These are phyloP conservation scores for Acanthamoeba lenticulata DNA, from an alignment of 208 protist species.

Conservation along the genomic window DNA sequence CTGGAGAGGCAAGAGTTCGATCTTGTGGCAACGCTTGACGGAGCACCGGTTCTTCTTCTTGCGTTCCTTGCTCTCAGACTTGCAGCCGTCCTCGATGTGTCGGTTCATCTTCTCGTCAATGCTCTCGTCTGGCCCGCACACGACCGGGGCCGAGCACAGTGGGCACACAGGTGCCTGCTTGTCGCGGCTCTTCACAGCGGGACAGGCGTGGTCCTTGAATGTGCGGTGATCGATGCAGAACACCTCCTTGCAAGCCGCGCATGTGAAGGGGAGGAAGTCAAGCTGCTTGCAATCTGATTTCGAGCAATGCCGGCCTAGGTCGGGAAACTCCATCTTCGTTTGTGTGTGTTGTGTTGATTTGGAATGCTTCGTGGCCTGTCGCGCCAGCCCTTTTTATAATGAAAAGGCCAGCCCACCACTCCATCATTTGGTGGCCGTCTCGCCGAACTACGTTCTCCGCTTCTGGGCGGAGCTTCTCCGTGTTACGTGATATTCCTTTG, in stretches of 20 bases:
- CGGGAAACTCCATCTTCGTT: slow-evolving; percentile 66
- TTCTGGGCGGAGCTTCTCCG: too few relatives aligned
- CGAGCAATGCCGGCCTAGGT: not conserved
- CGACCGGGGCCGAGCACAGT: not conserved
- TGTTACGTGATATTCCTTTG: too few relatives aligned
- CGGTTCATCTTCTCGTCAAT: not conserved
- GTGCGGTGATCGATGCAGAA: slow-evolving; percentile 37
- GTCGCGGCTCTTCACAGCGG: not conserved
- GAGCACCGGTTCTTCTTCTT: slow-evolving; percentile 25
- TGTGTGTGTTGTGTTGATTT: not conserved
- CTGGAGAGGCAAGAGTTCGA: not conserved
- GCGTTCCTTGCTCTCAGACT: not conserved
- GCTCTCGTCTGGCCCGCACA: not conserved
- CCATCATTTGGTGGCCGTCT: too few relatives aligned
- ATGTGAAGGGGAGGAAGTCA: slow-evolving; percentile 18
- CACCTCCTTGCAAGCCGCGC: not conserved
- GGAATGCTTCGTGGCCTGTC: not conserved
- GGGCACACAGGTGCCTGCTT: not conserved
- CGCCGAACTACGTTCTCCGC: too few relatives aligned
- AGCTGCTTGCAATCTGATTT: not conserved
- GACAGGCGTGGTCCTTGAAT: not conserved
- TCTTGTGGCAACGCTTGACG: not conserved
- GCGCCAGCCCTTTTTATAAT: not conserved
- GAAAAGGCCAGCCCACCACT: too few relatives aligned
- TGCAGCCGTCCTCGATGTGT: slow-evolving; percentile 35